Percentiles rank a stretch among this genome's conserved stretches.
Conservation (phyloP, 2,329 filamentous ascomycete species). For the Fusarium nodosum region DNA sequence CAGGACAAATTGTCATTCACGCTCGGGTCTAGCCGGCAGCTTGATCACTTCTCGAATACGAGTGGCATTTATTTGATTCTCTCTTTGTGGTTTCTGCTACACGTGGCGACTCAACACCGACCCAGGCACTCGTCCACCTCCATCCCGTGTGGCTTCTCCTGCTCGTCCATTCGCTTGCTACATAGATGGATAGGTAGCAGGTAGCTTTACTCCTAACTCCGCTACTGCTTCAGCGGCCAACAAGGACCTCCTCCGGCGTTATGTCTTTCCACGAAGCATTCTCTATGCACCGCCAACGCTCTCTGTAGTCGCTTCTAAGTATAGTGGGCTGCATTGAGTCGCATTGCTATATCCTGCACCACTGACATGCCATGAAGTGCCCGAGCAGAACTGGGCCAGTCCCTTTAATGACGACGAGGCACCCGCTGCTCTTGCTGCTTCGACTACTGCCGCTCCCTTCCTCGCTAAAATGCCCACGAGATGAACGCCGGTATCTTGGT, state of each 20-base stretch:
- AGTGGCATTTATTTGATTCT: slow-evolving; percentile 50
- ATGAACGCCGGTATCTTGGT: slow-evolving; percentile 47
- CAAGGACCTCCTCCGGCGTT: slow-evolving; percentile 37
- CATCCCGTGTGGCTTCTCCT: slow-evolving; percentile 41
- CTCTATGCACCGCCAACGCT: slow-evolving; percentile 28
- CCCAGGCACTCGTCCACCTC: slow-evolving; percentile 43
- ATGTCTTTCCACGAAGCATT: slow-evolving; percentile 31
- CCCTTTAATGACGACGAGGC: slow-evolving; percentile 30
- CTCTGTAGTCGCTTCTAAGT: slow-evolving; percentile 44
- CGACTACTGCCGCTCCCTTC: slow-evolving; percentile 31
- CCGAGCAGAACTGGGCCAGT: slow-evolving; percentile 37
- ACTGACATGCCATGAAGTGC: slow-evolving; percentile 40
- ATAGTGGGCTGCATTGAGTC: slow-evolving; percentile 44
- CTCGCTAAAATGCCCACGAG: slow-evolving; percentile 41
- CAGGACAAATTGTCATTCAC: neutral
- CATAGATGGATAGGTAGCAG: slow-evolving; percentile 27
- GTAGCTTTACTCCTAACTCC: slow-evolving; percentile 27
- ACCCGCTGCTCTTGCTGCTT: slow-evolving; percentile 39
- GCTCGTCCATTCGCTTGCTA: slow-evolving; percentile 41
- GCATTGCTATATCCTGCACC: slow-evolving; percentile 41
- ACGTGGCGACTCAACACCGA: slow-evolving; percentile 45
- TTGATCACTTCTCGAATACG: slow-evolving; percentile 16
- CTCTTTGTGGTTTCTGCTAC: slow-evolving; percentile 50
- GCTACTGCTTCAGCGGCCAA: slow-evolving; percentile 36
- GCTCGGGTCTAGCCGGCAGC: neutral